Percentiles rank a stretch among this genome's conserved stretches.
phyloP scores from a whole-genome alignment of 495 filamentous ascomycete species.

The Xylaria grammica region DNA sequence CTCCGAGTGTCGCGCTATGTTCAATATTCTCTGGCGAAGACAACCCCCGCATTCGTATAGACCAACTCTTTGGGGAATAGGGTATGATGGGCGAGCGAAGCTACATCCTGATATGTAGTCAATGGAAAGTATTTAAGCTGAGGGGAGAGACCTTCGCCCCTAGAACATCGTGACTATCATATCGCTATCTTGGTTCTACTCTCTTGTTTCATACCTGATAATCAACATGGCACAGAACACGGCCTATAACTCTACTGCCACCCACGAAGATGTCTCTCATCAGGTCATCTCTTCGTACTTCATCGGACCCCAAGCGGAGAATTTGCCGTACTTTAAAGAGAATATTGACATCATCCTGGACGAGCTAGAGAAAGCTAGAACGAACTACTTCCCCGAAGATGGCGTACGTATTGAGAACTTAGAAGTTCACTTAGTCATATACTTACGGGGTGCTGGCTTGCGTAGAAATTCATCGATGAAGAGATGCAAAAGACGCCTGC shows the following conservation, averaged over 20 bases:
- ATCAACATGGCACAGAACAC: conserved; percentile 18
- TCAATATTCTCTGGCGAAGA: too few relatives aligned
- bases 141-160: too few relatives aligned
- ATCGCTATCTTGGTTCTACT: not conserved
- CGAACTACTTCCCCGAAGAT: conserved; percentile 40
- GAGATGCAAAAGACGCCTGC: conserved; percentile 32
- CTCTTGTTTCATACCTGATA: not conserved
- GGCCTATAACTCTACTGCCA: not conserved
- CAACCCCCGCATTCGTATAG: too few relatives aligned
- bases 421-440: not conserved
- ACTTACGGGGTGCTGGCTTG: not conserved
- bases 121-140: conserved; percentile 10
- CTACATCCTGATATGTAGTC: not conserved
- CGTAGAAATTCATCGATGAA: conserved; percentile 42
- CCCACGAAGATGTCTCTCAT: conserved; percentile 31
- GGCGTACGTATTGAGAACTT: conserved; percentile 21
- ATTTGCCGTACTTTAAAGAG: conserved; percentile 42
- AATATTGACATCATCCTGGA: conserved; percentile 44
- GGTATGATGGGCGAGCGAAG: not conserved
- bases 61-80: too few relatives aligned
- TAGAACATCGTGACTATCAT: not conserved
- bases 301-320: conserved; percentile 50
- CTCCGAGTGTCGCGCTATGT: too few relatives aligned
- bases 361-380: conserved; percentile 37
- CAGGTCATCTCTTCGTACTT: conserved; percentile 49